These are phyloP conservation scores for Daldinia childiae DNA, from an alignment of 495 filamentous ascomycete genomes.

Conservation along the genomic window DNA sequence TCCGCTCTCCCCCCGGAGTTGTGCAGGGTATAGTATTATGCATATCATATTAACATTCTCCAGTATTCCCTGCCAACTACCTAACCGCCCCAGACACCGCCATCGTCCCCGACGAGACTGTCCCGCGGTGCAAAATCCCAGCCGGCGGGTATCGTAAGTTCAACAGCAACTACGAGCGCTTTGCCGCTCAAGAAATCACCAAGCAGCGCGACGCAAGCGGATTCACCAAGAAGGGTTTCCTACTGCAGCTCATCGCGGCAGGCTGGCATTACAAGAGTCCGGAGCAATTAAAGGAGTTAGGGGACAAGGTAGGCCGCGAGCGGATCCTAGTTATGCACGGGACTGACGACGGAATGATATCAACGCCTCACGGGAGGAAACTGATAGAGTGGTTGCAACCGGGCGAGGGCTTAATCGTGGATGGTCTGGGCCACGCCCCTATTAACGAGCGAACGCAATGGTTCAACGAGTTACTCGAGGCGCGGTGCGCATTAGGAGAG, in stretches of 20 bases:
- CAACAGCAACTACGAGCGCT: constrained; percentile 78
- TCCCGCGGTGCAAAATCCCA: constrained; percentile 37
- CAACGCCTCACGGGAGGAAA: constrained; percentile 68
- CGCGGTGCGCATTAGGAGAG: constrained; percentile 54
- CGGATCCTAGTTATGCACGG: constrained; percentile 81
- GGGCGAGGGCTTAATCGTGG: constrained; percentile 60
- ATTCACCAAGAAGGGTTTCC: constrained; percentile 72
- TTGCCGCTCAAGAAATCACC: constrained; percentile 75
- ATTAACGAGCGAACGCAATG: constrained; percentile 69
- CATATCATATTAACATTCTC: constrained; percentile 2
- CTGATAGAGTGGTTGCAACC: constrained; percentile 64
- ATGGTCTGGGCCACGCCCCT: constrained; percentile 76
- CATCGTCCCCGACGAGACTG: constrained; percentile 48
- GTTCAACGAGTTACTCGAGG: constrained; percentile 67
- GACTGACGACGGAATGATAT: constrained; percentile 77
- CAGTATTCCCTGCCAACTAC: constrained; percentile 69
- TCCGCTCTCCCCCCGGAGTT: background rate
- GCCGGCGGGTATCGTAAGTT: constrained; percentile 60
- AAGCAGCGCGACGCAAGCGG: constrained; percentile 66
- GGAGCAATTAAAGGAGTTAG: constrained; percentile 69
- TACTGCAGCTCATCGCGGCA: constrained; percentile 80
- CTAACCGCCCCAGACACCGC: constrained; percentile 69
- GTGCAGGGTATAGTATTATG: background rate
- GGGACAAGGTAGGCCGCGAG: constrained; percentile 71
- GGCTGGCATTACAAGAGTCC: constrained; percentile 79